phyloP scores from a whole-genome alignment of 129 eudicot species.

The Dittrichia graveolens region DNA sequence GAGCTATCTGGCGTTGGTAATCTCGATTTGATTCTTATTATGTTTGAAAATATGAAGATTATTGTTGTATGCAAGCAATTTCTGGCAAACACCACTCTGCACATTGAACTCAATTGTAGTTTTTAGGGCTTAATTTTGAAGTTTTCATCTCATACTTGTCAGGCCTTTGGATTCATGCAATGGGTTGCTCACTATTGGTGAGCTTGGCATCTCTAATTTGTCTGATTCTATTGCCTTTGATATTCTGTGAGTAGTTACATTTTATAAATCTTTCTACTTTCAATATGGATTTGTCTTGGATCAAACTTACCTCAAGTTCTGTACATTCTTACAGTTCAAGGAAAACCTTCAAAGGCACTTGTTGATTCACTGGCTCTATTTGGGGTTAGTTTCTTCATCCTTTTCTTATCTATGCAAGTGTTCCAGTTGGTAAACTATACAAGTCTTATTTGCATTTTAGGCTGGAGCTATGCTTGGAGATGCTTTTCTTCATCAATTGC shows the following conservation, averaged over 20 bases:
- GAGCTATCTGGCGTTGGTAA: conserved; percentile 68
- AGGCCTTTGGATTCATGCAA: conserved; percentile 90
- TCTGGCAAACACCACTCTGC: too few species aligned
- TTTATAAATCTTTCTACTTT: not conserved
- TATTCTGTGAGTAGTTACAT: conserved; percentile 66
- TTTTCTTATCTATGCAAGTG: not conserved
- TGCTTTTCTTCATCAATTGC: conserved; percentile 98
- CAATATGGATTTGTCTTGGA: conserved; percentile 4
- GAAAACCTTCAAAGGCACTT: conserved; percentile 79
- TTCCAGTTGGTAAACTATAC: conserved; percentile 1
- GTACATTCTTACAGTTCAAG: conserved; percentile 63
- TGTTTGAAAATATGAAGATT: not conserved
- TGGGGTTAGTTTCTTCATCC: conserved; percentile 67
- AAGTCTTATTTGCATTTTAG: conserved; percentile 42
- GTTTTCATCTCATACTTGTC: not conserved
- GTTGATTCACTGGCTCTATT: conserved; percentile 89
- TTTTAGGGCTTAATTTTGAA: not conserved
- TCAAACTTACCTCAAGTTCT: conserved; percentile 10
- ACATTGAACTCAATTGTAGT: too few species aligned
- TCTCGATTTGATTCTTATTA: not conserved
- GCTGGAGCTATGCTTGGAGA: conserved; percentile 99
- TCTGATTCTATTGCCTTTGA: conserved; percentile 76
- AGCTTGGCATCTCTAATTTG: conserved; percentile 97
- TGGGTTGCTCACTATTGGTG: conserved; percentile 95
- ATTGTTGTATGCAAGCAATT: not conserved